These are phyloP conservation scores for Glycine latifolia DNA, from an alignment of 306 rosid species.

Conservation along the genomic window DNA sequence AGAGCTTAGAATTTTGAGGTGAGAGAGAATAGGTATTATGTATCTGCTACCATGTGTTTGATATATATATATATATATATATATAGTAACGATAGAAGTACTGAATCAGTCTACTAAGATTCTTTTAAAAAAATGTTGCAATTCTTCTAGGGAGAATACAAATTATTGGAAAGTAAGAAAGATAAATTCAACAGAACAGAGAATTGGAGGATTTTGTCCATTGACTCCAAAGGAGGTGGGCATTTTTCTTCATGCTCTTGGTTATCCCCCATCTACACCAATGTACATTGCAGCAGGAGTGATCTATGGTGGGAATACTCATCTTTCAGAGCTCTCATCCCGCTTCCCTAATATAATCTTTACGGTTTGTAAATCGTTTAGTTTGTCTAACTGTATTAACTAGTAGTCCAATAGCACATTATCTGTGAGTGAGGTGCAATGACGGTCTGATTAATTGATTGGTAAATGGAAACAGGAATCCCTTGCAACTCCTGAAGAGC, in stretches of 20 bases:
- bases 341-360: constrained; percentile 76
- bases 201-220: constrained; percentile 88
- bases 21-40: constrained; percentile 38
- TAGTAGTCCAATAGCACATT: constrained; percentile 44
- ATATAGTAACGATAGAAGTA: not conserved
- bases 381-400: not conserved
- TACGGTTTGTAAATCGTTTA: constrained; percentile 61
- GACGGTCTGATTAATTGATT: constrained; percentile 38
- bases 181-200: constrained; percentile 86
- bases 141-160: constrained; percentile 80
- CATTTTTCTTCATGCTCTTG: constrained; percentile 86
- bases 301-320: constrained; percentile 83
- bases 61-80: not conserved
- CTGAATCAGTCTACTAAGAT: not conserved
- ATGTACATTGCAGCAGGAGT: constrained; percentile 95
- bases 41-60: constrained; percentile 22
- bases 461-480: constrained; percentile 74
- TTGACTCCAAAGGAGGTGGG: constrained; percentile 94
- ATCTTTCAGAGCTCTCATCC: constrained; percentile 78
- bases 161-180: constrained; percentile 86
- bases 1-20: constrained; percentile 94
- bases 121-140: constrained; percentile 29
- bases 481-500: constrained; percentile 79
- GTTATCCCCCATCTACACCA: constrained; percentile 76
- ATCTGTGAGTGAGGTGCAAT: constrained; percentile 44